phyloP scores from a whole-genome alignment of 306 rosid species.

The Rosa chinensis region DNA sequence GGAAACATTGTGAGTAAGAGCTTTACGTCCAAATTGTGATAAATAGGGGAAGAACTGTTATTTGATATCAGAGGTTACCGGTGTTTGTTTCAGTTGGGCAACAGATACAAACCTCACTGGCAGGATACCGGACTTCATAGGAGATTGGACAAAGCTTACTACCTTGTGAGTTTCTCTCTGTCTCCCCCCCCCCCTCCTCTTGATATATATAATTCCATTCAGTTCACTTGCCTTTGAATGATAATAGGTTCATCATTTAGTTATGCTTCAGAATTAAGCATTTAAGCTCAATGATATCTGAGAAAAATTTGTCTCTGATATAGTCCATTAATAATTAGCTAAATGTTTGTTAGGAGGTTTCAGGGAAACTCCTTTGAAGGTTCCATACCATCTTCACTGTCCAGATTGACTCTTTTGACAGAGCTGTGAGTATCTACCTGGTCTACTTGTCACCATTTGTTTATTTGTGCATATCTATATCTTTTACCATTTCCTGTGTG shows the following conservation, averaged over 20 bases:
- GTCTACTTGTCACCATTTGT: constrained; percentile 10
- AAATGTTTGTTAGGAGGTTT: constrained; percentile 55
- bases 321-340: not conserved
- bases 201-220: not conserved
- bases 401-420: constrained; percentile 57
- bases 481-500: constrained; percentile 29
- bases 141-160: constrained; percentile 60
- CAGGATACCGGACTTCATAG: constrained; percentile 69
- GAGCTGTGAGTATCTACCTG: constrained; percentile 60
- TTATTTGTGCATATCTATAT: constrained; percentile 6
- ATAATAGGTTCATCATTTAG: not conserved
- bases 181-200: no score
- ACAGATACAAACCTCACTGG: constrained; percentile 64
- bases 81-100: constrained; percentile 58
- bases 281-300: not conserved
- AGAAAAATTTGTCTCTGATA: not conserved
- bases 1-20: constrained; percentile 45
- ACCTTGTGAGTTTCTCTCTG: constrained; percentile 47
- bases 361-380: constrained; percentile 82
- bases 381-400: constrained; percentile 62
- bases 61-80: not conserved
- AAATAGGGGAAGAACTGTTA: not conserved
- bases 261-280: not conserved
- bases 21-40: constrained; percentile 5
- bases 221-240: not conserved